Base-by-base conservation (phyloP, 306 rosid genomes). In the Neltuma alba region DNA sequence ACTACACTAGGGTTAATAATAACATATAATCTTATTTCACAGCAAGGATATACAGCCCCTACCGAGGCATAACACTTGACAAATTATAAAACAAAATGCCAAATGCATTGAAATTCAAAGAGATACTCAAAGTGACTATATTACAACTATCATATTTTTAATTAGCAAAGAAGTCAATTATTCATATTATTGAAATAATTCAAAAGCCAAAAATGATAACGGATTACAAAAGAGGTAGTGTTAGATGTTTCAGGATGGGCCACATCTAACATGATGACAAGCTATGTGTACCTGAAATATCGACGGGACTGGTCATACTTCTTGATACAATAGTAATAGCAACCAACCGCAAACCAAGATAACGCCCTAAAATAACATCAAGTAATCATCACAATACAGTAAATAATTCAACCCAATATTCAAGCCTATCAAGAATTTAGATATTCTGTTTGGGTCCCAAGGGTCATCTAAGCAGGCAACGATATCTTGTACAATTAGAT, bases 271-370 rank as follows among this genome's bases (percentile, higher is more conserved):
- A 58, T 14, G 44, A 48, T 28, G 40, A 71, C 28, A 73, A 71
- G 76, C 57, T 72, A 63, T 9, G 42, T 75, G 74, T 88, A 93
- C 99, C 98, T 87, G 89, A 95, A 95, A 89, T 89, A 93, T 31
- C 94, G 97, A 25, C 92, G 98, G 54, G 98, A 91, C 77, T 90
- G 96, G 55, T 86, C 97, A 64, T 90, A 95, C 89, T 95, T 95
- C 91, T 93, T 91, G 70, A 95, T 95, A 81, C 97, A 95, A 67
- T 89, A 95, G 83, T 95, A 95, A 86, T 95, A 95, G 89, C 99
- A 95, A 72, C 98, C 99, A 78, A 95, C 99, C 67, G 98, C 96
- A 87, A 93, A 95, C 99, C 99, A 95, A 45, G 99, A 91, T 70
- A 91, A 91, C 63, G 98, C 96, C 93, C 99, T 90, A 85, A 78